Evolutionary conservation across 1,284 basidiomycete species (phyloP), one percentile per base, ranked within the genome.

Genomic region (Marasmius fiardii): DNA sequence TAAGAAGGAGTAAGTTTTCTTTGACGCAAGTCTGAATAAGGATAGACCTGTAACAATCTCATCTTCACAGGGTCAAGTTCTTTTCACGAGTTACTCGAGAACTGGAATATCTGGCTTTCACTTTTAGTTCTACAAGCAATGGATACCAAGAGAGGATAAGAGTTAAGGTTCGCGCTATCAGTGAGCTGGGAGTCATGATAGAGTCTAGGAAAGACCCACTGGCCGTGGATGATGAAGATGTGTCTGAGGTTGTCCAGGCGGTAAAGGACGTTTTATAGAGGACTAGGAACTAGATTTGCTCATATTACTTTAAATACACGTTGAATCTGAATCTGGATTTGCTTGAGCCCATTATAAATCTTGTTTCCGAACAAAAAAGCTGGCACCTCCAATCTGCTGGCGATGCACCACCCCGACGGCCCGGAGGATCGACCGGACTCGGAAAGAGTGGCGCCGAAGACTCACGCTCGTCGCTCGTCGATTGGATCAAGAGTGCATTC

Each of bases 21-120:
- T 20, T 44, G 43, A 16, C 18, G 3, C 7, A 12, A 3, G n/a
- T n/a, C n/a, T n/a, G n/a, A n/a, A n/a, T n/a, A n/a, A n/a, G n/a
- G n/a, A 5, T 8, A 18, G 10, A 54, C 18, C 11, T 37, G 11
- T 8, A 18, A 20, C 26, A 4, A 20, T 20, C 11, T 6, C 12
- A 31, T 4, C 26, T 4, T 43, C 20, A 20, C 23, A 55, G 53
- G 11, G 31, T 43, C 2, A 6, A 50, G 12, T 16, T 58, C 44
- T 47, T 58, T 14, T 50, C 50, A 18, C 16, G 2, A 7, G 28
- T 49, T 26, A 51, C 57, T 4, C 47, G 47, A 39, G 51, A 56
- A n/a, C 31, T 58, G 8, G 57, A 58, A 39, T 58, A 44, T 28
- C 48, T 41, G 4, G 47, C 52, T 31, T 43, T 58, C 2, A 49